Evolutionary conservation across 352 stramenopile genomes (phyloP), one percentile per base, ranked within the genome.

Genomic region (Globisporangium radiosum): DNA sequence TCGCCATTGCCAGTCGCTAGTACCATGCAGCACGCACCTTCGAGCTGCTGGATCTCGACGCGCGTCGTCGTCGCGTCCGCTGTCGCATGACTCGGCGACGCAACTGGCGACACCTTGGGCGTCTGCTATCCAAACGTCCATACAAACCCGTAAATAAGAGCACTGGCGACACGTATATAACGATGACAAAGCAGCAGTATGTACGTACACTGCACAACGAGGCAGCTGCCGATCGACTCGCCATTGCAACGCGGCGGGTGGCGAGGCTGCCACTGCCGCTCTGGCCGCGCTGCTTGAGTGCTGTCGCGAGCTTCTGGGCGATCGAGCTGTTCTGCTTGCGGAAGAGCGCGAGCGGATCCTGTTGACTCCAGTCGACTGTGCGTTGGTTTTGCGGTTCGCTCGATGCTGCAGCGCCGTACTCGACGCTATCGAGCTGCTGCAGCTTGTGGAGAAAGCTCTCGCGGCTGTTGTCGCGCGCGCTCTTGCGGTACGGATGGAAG

Each of bases 31-130:
- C 25, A 33, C 54, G 19, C 39, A 73, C 76, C 66, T 78, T 82
- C 74, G 3, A 86, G 49, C 47, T 81, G 65, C 10, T 68, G 60
- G 59, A 87, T 87, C 54, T 84, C 74, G 14, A 79, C 65, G 38
- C 72, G 53, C 5, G 72, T 63, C 59, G 62, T 69, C 25, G 25
- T 33, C 25, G 25, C 25, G 25, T 33, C 25, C 25, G 25, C 57
- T 19, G 19, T 48, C 19, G 62, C 57, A 17, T 61, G 33, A 9
- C 45, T 59, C 47, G 44, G n/a, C 13, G 6, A 2, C 1, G 51
- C 47, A 13, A 44, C 7, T 13, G 40, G 11, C 40, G 40, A 44
- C 25, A 43, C 11, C 56, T 69, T 52, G 1, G 7, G n/a, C 37
- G 56, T 15, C 47, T 56, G 15, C 43, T 17, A 50, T 47, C 1